Evolutionary conservation across 441 rosid species (phyloP).

Genomic region (Manihot esculenta): DNA sequence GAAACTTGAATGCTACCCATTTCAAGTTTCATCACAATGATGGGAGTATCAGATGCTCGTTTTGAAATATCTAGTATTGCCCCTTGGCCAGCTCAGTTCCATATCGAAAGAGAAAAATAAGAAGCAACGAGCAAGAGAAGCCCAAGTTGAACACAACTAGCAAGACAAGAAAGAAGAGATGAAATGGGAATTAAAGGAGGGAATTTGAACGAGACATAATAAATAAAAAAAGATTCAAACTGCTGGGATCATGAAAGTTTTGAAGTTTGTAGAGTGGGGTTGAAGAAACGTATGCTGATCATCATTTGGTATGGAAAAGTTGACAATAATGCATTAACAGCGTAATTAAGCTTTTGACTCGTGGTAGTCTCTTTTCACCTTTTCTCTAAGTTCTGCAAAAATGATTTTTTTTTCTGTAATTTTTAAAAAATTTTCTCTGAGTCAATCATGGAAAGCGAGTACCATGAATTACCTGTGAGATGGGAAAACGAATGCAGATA

Average conservation of each 20-base stretch:
- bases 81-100: slow-evolving; percentile 21
- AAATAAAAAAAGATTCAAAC: slow-evolving; percentile 14
- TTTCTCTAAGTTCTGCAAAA: slow-evolving; percentile 19
- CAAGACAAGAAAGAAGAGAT: slow-evolving; percentile 8
- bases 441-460: slow-evolving; percentile 31
- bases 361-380: slow-evolving; percentile 10
- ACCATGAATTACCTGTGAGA: slow-evolving; percentile 31
- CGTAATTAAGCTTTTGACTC: slow-evolving; percentile 15
- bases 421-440: neutral
- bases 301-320: slow-evolving; percentile 14
- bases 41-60: slow-evolving; percentile 20
- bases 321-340: slow-evolving; percentile 22
- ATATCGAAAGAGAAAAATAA: slow-evolving; percentile 20
- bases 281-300: slow-evolving; percentile 15
- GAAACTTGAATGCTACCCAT: slow-evolving; percentile 38
- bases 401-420: neutral
- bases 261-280: slow-evolving; percentile 34
- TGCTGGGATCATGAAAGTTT: slow-evolving; percentile 26
- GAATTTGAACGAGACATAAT: slow-evolving; percentile 25
- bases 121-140: slow-evolving; percentile 21
- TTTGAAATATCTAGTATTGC: slow-evolving; percentile 18
- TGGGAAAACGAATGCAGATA: slow-evolving; percentile 28
- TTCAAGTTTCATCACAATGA: slow-evolving; percentile 25
- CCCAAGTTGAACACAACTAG: slow-evolving; percentile 16
- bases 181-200: slow-evolving; percentile 14